These are phyloP conservation scores for Alternaria conjuncta DNA, from an alignment of 2,329 filamentous ascomycete species.

Conservation along the genomic window DNA sequence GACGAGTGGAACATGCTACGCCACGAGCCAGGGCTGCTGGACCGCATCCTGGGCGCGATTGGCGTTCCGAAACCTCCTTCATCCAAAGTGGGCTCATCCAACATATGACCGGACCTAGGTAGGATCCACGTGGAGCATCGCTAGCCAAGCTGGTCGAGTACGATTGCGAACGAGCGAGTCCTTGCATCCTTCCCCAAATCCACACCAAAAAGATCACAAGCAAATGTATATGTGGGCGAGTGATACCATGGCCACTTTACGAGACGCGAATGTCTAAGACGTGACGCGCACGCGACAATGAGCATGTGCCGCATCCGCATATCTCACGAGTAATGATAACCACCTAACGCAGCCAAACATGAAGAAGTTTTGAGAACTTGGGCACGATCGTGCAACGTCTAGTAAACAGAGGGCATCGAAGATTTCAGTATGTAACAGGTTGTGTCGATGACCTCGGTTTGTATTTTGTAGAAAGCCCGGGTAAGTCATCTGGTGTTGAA, in stretches of 20 bases:
- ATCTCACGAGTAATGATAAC: not conserved
- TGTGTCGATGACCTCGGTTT: not conserved
- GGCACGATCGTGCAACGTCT: not conserved
- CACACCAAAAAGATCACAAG: not conserved
- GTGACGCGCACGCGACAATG: constrained; percentile 5
- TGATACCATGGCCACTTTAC: not conserved
- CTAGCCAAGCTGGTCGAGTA: not conserved
- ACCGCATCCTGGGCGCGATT: constrained; percentile 51
- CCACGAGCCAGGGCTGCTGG: constrained; percentile 50
- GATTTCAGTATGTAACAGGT: not conserved
- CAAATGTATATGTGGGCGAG: not conserved
- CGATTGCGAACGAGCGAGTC: not conserved
- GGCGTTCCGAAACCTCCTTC: constrained; percentile 35
- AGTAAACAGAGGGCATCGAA: not conserved
- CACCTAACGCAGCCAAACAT: not conserved
- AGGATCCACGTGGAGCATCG: not conserved
- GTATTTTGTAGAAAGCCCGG: not conserved
- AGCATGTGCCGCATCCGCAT: constrained; percentile 2
- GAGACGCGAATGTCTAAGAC: not conserved
- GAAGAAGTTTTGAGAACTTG: not conserved
- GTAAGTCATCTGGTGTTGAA: constrained; percentile 1
- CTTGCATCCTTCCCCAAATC: not conserved
- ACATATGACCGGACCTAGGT: not conserved
- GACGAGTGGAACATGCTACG: constrained; percentile 60
- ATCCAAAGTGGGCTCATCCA: not conserved